Base-by-base conservation (phyloP, 2,329 filamentous ascomycete genomes). In the Microsporum canis region DNA sequence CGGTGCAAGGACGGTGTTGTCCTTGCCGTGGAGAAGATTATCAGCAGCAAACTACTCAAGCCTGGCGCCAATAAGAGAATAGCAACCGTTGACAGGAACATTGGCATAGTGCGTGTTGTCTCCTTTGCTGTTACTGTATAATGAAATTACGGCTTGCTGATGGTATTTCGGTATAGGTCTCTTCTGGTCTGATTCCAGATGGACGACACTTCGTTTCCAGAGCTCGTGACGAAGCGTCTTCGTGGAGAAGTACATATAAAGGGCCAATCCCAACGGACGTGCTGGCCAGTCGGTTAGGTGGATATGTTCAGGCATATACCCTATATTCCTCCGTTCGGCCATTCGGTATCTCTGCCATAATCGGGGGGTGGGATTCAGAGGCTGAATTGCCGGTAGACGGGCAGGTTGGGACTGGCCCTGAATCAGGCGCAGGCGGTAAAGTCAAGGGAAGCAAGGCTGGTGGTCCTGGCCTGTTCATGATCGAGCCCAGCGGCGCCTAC, bases 1-100 rank as follows among this genome's bases (percentile, higher is more conserved):
- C 84, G 91, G 75, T 96, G 91, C 83, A 96, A 95, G 79, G 91
- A 97, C 76, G 94, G 94, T 66, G 89, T 99, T 59, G 91, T 99
- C 65, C 83, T 99, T 67, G 94, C 94, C 47, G 87, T 96, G 64
- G 94, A 99, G 81, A 99, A 99, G 83, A 87, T 97, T 72, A 85
- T 97, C 76, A 84, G 87, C 66, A 96, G 91, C 76, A 97, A 96
- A 81, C 85, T 99, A 68, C 82, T 96, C 71, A 97, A 97, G 80
- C 84, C 90, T 31, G 88, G 88, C 71, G 91, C 91, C 71, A 99
- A 99, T 82, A 96, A 96, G 82, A 87, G 91, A 72, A 99, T 99
- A 81, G 88, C 89, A 65, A 95, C 91, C 23, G 84, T 99, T 57
- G 94, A 99, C 79, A 85, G 88, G 74, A 91, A 99, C 78, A 80